Percentiles rank a stretch among this genome's conserved stretches.
Evolutionary conservation across 2,329 filamentous ascomycete genomes (phyloP).

Genomic region (Colletotrichum higginsianum): DNA sequence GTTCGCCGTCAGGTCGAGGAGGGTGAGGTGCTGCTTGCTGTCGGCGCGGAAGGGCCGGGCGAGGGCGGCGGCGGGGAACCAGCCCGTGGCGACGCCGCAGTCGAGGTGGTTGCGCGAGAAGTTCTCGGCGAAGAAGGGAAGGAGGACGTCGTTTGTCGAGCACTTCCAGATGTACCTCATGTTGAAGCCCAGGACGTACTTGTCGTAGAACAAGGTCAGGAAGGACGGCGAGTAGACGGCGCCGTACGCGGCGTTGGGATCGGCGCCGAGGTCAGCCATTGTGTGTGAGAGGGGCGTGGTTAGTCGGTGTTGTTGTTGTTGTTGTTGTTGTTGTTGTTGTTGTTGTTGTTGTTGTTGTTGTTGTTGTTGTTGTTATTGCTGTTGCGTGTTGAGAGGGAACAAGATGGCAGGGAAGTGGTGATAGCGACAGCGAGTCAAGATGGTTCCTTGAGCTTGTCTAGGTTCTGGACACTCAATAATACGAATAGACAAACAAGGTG

Average conservation of each 20-base stretch:
- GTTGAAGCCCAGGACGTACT: conserved; percentile 53
- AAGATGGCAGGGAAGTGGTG: no score
- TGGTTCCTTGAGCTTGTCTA: no score
- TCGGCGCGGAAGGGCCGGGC: conserved; percentile 37
- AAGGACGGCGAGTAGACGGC: conserved; percentile 35
- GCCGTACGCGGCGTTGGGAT: conserved; percentile 22
- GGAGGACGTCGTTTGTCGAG: conserved; percentile 48
- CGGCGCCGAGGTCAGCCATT: conserved; percentile 29
- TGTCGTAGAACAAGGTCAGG: conserved; percentile 49
- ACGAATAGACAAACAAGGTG: background rate
- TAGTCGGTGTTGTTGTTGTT: no score
- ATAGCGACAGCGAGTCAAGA: no score
- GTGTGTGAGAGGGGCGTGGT: background rate
- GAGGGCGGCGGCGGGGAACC: conserved; percentile 52
- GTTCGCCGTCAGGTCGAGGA: conserved; percentile 55
- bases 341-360: no score
- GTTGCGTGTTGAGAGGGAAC: no score
- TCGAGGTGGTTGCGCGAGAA: conserved; percentile 56
- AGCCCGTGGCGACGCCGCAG: conserved; percentile 58
- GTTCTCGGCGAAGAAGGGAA: conserved; percentile 53
- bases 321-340: no score
- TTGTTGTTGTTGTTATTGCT: no score
- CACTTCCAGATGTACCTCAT: conserved; percentile 56
- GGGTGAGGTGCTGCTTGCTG: conserved; percentile 49
- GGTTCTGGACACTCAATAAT: no score